Conservation (phyloP, 306 rosid genomes). For the Ochetophila trinervis region DNA sequence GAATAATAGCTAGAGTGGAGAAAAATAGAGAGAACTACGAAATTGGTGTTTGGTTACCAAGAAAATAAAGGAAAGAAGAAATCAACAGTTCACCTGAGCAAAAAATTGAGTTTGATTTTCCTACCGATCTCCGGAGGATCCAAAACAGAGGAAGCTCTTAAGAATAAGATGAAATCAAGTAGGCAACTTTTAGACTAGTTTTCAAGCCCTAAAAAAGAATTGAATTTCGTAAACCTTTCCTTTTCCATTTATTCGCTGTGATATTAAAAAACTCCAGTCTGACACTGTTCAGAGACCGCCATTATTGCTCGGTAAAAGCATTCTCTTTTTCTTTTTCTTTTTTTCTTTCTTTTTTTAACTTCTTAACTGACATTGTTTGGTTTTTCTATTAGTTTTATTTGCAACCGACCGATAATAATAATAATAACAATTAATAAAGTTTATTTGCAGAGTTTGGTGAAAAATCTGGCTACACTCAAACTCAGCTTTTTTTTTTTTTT, state of each 20-base stretch:
- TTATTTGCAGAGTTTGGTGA: too few species aligned
- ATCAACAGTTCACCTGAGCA: slow-evolving; percentile 28
- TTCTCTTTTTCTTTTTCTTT: not conserved
- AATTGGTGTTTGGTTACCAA: slow-evolving; percentile 6
- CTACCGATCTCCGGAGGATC: slow-evolving; percentile 5
- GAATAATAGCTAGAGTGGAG: not conserved
- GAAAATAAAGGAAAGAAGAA: slow-evolving; percentile 5
- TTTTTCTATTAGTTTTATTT: not conserved
- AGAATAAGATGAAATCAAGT: slow-evolving; percentile 2
- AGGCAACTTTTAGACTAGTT: not conserved
- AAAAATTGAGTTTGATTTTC: slow-evolving; percentile 3
- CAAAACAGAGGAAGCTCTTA: slow-evolving; percentile 17
- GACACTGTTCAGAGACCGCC: not conserved
- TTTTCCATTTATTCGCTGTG: not conserved
- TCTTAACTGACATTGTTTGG: not conserved
- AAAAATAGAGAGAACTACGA: not conserved
- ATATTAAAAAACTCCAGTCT: not conserved
- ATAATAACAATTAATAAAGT: too few species aligned
- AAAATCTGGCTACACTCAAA: too few species aligned
- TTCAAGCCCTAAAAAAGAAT: not conserved
- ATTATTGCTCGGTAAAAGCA: slow-evolving; percentile 1
- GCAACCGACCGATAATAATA: too few species aligned
- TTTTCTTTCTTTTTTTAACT: not conserved
- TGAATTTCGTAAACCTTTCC: too few species aligned
- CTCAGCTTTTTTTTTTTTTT: too few species aligned